Conservation (phyloP, 2,329 filamentous ascomycete genomes). For the Furcasterigmium sp. region DNA sequence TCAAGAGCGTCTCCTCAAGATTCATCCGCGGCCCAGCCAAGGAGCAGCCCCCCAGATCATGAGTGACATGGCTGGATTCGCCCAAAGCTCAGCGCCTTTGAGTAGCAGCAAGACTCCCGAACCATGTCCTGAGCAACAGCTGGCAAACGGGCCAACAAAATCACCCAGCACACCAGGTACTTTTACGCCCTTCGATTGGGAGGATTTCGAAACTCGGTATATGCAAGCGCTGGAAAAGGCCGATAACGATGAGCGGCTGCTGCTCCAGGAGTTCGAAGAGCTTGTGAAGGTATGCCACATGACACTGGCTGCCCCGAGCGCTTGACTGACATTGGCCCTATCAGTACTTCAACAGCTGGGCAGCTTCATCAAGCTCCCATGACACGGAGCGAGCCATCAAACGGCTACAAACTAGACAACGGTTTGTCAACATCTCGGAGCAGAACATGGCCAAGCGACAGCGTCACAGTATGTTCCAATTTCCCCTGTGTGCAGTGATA, state of each 20-base stretch:
- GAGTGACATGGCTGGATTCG: neutral
- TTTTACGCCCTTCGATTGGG: slow-evolving; percentile 66
- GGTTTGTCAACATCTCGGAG: slow-evolving; percentile 72
- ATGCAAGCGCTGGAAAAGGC: slow-evolving; percentile 59
- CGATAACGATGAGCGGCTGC: slow-evolving; percentile 56
- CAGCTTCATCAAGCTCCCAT: slow-evolving; percentile 62
- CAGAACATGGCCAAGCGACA: slow-evolving; percentile 67
- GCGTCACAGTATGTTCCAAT: slow-evolving; percentile 63
- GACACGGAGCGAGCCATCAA: slow-evolving; percentile 76
- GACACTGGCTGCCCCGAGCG: neutral
- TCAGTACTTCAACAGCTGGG: slow-evolving; percentile 81
- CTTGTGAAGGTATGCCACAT: slow-evolving; percentile 55
- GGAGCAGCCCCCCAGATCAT: neutral
- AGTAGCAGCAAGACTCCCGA: slow-evolving; percentile 28
- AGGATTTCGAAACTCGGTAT: slow-evolving; percentile 67
- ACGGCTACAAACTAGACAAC: slow-evolving; percentile 73
- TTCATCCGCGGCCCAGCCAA: neutral
- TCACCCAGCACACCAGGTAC: slow-evolving; percentile 46
- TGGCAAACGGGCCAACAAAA: slow-evolving; percentile 20
- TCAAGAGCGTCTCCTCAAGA: no score
- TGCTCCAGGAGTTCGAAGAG: slow-evolving; percentile 62
- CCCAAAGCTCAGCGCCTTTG: neutral
- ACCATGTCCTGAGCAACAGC: slow-evolving; percentile 25
- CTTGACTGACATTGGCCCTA: neutral
- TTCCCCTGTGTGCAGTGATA: neutral